These are phyloP conservation scores for Penicillium lagena DNA, from an alignment of 495 filamentous ascomycete genomes.

Conservation along the genomic window DNA sequence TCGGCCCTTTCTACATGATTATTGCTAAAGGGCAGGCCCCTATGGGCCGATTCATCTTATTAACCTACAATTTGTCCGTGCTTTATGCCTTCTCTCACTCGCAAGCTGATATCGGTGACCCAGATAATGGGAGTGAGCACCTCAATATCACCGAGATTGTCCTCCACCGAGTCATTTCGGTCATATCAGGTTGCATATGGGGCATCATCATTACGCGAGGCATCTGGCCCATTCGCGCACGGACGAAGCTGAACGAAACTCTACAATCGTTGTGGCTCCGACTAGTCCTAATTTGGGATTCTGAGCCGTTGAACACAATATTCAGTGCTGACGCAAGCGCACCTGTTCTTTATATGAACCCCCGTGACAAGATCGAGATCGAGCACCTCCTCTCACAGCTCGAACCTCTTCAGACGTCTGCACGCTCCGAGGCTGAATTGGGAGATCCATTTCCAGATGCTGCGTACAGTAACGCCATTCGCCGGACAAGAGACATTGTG, in stretches of 20 bases:
- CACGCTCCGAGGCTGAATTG: slow-evolving; percentile 75
- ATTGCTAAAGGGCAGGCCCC: slow-evolving; percentile 77
- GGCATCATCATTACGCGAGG: slow-evolving; percentile 83
- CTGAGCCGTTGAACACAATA: slow-evolving; percentile 75
- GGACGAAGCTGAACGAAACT: slow-evolving; percentile 78
- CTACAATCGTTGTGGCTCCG: slow-evolving; percentile 82
- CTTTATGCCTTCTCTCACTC: slow-evolving; percentile 90
- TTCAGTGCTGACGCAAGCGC: slow-evolving; percentile 44
- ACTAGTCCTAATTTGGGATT: slow-evolving; percentile 90
- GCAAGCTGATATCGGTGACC: slow-evolving; percentile 61
- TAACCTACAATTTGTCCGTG: slow-evolving; percentile 95
- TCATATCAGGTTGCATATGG: slow-evolving; percentile 84
- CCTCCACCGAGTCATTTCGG: slow-evolving; percentile 83
- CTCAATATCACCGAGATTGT: slow-evolving; percentile 84
- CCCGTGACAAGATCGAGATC: slow-evolving; percentile 69
- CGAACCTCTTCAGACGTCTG: slow-evolving; percentile 64
- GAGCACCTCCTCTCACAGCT: slow-evolving; percentile 58
- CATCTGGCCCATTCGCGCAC: slow-evolving; percentile 89
- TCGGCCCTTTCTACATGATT: slow-evolving; percentile 84
- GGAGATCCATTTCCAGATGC: slow-evolving; percentile 73
- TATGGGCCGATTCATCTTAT: slow-evolving; percentile 83
- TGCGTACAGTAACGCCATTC: slow-evolving; percentile 63
- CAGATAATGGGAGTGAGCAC: slow-evolving; percentile 75
- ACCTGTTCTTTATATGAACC: slow-evolving; percentile 64
- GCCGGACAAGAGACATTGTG: slow-evolving; percentile 73